Evolutionary conservation across 1,139 yeast genomes (phyloP).

Genomic region (Debaryomyces sp.): DNA sequence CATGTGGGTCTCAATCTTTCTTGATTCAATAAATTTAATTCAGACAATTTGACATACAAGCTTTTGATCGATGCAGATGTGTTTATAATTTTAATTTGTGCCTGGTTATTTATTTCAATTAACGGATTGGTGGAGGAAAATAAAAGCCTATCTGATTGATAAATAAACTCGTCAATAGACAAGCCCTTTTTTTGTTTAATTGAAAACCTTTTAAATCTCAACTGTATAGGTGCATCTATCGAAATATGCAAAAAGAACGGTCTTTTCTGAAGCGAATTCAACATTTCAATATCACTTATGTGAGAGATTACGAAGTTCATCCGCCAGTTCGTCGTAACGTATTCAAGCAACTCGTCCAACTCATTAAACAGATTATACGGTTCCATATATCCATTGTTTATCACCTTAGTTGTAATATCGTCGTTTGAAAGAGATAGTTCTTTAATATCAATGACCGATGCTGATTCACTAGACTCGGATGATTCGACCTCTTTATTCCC

Average conservation of each 20-base stretch:
- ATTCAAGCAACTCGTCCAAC: constrained; percentile 54
- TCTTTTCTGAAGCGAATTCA: constrained; percentile 61
- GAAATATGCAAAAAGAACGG: constrained; percentile 87
- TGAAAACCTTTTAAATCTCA: constrained; percentile 54
- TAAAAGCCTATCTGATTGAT: constrained; percentile 45
- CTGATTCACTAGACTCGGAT: background rate
- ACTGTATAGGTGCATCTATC: constrained; percentile 70
- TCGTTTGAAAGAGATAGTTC: background rate
- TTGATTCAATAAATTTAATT: constrained; percentile 55
- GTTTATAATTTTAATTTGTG: constrained; percentile 65
- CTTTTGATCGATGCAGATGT: constrained; percentile 50
- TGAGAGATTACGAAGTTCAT: constrained; percentile 62
- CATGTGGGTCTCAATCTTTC: constrained; percentile 86
- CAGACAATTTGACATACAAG: constrained; percentile 53
- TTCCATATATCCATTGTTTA: constrained; percentile 13
- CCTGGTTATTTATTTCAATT: constrained; percentile 55
- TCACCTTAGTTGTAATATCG: constrained; percentile 2
- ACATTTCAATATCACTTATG: constrained; percentile 43
- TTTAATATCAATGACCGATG: background rate
- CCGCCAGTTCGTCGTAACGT: constrained; percentile 73
- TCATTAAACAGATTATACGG: constrained; percentile 27
- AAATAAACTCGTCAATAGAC: constrained; percentile 47
- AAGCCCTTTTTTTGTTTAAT: constrained; percentile 20
- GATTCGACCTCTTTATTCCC: constrained; percentile 4
- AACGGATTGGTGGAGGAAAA: constrained; percentile 41